phyloP scores from a whole-genome alignment of 768 basidiomycete species.

The Naematelia encephala region DNA sequence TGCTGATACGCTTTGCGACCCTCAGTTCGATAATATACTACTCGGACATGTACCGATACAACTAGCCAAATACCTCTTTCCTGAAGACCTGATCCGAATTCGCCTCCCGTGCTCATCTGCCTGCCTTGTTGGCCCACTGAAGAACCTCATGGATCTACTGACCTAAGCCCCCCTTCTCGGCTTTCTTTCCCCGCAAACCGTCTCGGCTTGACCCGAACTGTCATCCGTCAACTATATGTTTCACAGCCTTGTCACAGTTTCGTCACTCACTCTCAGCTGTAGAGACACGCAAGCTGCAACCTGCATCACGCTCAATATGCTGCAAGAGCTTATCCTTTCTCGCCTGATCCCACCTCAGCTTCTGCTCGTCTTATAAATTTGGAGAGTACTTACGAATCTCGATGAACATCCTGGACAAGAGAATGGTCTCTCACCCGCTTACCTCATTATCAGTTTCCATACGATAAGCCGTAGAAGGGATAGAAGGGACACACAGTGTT shows the following conservation, averaged over 20 bases:
- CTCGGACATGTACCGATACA: no score
- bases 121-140: no score
- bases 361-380: background rate
- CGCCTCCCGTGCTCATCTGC: no score
- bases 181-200: background rate
- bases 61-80: no score
- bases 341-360: slow-evolving; percentile 1
- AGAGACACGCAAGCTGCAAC: background rate
- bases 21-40: no score
- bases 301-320: background rate
- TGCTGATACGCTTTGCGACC: no score
- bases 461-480: background rate
- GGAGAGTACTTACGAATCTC: slow-evolving; percentile 2
- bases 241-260: background rate
- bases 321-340: slow-evolving; percentile 6
- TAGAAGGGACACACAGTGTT: slow-evolving; percentile 5
- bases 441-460: background rate
- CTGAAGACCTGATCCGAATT: no score
- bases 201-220: background rate
- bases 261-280: background rate
- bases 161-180: background rate
- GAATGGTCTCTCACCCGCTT: slow-evolving; percentile 1
- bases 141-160: no score
- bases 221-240: background rate
- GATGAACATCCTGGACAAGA: background rate